phyloP scores from a whole-genome alignment of 2,329 filamentous ascomycete species.

The Aspergillus novoparasiticus region DNA sequence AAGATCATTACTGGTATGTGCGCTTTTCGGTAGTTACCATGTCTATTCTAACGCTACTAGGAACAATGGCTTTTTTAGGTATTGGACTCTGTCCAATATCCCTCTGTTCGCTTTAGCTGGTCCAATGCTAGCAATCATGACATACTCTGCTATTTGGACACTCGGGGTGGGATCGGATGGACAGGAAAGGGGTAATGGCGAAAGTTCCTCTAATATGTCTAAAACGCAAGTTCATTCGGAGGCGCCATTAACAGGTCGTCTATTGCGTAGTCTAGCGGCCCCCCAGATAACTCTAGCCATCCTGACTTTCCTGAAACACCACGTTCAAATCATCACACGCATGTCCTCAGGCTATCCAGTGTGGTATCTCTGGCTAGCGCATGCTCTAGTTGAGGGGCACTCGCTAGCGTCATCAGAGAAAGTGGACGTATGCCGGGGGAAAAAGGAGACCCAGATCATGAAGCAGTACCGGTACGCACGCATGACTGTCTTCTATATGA shows the following conservation, averaged over 20 bases:
- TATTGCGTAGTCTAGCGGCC: constrained; percentile 12
- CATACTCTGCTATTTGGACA: constrained; percentile 4
- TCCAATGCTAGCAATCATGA: constrained; percentile 10
- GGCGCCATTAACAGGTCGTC: not conserved
- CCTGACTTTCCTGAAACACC: constrained; percentile 7
- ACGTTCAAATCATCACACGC: constrained; percentile 16
- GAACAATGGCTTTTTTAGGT: constrained; percentile 14
- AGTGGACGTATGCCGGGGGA: not conserved
- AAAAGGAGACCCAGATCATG: not conserved
- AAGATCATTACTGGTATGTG: constrained; percentile 15
- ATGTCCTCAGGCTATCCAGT: constrained; percentile 13
- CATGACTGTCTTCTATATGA: constrained; percentile 6
- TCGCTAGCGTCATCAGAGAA: not conserved
- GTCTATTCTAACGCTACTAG: not conserved
- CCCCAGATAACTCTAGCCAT: constrained; percentile 9
- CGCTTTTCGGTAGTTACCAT: no score
- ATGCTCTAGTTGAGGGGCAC: not conserved
- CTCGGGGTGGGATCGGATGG: not conserved
- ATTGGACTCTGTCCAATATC: constrained; percentile 13
- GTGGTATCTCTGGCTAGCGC: constrained; percentile 14
- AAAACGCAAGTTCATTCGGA: not conserved
- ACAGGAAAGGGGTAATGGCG: not conserved
- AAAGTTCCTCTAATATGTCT: not conserved
- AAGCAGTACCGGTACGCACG: not conserved
- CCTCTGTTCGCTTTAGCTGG: constrained; percentile 12